Evolutionary conservation across 1,284 basidiomycete genomes (phyloP).

Genomic region (Apiotrichum gracile): DNA sequence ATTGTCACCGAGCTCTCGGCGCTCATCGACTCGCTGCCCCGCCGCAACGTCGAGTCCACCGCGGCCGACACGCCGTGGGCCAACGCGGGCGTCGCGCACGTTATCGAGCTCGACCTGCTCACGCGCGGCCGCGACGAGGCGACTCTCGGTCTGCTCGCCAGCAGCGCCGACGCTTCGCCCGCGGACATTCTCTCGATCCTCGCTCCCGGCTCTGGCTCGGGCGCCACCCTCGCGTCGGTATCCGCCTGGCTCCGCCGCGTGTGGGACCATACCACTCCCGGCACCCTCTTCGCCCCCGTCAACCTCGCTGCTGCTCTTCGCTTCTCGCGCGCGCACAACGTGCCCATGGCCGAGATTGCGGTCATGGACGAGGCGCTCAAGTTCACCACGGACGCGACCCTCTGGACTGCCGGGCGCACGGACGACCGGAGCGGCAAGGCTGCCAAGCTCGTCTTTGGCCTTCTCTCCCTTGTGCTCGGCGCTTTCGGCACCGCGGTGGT

Average conservation of each 20-base stretch:
- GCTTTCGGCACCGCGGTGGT: slow-evolving; percentile 17
- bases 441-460: slow-evolving; percentile 9
- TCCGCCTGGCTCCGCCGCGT: slow-evolving; percentile 24
- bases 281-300: slow-evolving; percentile 28
- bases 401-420: slow-evolving; percentile 18
- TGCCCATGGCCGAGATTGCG: slow-evolving; percentile 28
- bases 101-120: slow-evolving; percentile 22
- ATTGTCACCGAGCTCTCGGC: slow-evolving; percentile 6
- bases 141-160: slow-evolving; percentile 11
- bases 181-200: slow-evolving; percentile 10
- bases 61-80: slow-evolving; percentile 20
- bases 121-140: neutral
- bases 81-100: slow-evolving; percentile 20
- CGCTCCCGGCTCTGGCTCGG: neutral
- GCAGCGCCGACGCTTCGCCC: slow-evolving; percentile 8
- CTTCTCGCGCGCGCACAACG: slow-evolving; percentile 16
- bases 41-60: slow-evolving; percentile 7
- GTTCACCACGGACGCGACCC: slow-evolving; percentile 21
- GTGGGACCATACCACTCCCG: slow-evolving; percentile 23
- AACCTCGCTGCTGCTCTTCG: slow-evolving; percentile 19
- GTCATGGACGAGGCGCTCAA: slow-evolving; percentile 30
- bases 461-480: slow-evolving; percentile 19
- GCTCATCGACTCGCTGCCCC: slow-evolving; percentile 15
- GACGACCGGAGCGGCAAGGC: slow-evolving; percentile 12
- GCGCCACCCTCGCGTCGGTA: slow-evolving; percentile 10